phyloP scores from a whole-genome alignment of 148 eudicot species.

The Arbutus unedo region DNA sequence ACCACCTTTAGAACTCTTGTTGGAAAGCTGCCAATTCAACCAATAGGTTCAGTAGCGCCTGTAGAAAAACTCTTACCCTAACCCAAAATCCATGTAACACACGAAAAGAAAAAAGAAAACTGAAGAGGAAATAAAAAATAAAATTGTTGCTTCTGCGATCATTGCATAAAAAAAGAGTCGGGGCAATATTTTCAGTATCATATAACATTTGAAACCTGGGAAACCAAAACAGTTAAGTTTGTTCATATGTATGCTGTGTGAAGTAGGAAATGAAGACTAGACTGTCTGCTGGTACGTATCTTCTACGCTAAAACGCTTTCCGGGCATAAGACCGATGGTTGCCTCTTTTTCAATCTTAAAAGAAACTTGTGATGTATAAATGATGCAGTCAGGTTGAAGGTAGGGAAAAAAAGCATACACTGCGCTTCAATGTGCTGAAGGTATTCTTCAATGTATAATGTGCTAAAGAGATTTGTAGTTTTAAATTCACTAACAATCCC shows the following conservation, averaged over 20 bases:
- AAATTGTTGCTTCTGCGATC: not conserved
- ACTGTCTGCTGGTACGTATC: constrained; percentile 2
- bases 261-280: not conserved
- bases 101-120: not conserved
- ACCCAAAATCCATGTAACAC: not conserved
- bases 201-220: not conserved
- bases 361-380: not conserved
- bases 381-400: not conserved
- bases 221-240: not conserved
- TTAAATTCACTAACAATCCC: not conserved
- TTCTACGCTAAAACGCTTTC: not conserved
- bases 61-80: not conserved
- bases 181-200: constrained; percentile 9
- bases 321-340: not conserved
- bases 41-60: not conserved
- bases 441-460: not conserved
- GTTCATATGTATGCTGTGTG: not conserved
- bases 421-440: not conserved
- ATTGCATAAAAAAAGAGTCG: not conserved
- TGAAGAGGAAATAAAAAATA: not conserved
- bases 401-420: not conserved
- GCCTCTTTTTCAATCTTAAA: not conserved
- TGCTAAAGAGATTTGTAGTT: not conserved
- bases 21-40: not conserved
- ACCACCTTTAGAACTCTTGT: not conserved